A percentile compares a stretch with the other conserved stretches of the same genome.
These are phyloP conservation scores for Suillus discolor DNA, from an alignment of 768 basidiomycete species.

Conservation along the genomic window DNA sequence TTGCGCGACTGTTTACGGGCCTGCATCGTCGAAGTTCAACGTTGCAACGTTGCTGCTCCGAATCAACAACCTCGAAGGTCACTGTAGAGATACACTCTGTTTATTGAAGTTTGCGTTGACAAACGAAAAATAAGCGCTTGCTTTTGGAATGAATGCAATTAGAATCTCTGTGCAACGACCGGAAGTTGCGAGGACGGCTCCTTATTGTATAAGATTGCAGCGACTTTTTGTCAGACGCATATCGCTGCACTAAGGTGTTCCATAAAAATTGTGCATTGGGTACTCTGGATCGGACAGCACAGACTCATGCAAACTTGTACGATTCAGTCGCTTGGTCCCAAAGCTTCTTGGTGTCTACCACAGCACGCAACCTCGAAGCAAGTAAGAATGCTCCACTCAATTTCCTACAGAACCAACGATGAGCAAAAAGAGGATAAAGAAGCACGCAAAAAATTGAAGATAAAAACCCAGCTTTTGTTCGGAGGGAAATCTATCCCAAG, in stretches of 20 bases:
- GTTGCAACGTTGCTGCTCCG: too few relatives aligned
- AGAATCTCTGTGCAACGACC: too few relatives aligned
- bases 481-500: not conserved
- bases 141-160: too few relatives aligned
- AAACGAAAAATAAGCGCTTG: too few relatives aligned
- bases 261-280: not conserved
- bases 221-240: not conserved
- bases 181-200: too few relatives aligned
- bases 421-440: constrained; percentile 1
- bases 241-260: not conserved
- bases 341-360: constrained; percentile 68
- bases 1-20: too few relatives aligned
- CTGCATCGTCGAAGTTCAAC: too few relatives aligned
- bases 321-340: constrained; percentile 69
- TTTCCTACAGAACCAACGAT: constrained; percentile 54
- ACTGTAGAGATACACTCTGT: too few relatives aligned
- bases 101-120: too few relatives aligned
- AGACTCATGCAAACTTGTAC: constrained; percentile 2
- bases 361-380: constrained; percentile 72
- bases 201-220: not conserved
- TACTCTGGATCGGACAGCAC: not conserved
- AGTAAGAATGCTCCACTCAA: constrained; percentile 81
- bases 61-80: too few relatives aligned
- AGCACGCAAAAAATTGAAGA: constrained; percentile 1
- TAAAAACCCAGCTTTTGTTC: not conserved